phyloP scores from a whole-genome alignment of 306 rosid species.

The Morella rubra region DNA sequence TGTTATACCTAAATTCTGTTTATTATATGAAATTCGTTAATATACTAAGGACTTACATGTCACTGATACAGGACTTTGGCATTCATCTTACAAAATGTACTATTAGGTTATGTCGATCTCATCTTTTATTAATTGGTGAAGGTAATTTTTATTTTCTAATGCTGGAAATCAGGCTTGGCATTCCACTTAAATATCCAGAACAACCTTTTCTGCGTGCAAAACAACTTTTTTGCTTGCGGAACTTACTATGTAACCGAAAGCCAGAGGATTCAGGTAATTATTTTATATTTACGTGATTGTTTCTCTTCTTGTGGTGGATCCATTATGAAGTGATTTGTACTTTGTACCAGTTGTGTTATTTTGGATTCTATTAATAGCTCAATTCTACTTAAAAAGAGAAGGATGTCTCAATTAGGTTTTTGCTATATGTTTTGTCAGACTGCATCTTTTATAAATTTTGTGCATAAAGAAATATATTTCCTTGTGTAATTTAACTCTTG shows the following conservation, averaged over 20 bases:
- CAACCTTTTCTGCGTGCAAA: slow-evolving; percentile 82
- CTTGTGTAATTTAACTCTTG: not conserved
- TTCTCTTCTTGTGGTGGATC: not conserved
- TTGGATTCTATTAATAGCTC: no score
- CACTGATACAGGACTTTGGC: not conserved
- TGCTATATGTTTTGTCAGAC: slow-evolving; percentile 6
- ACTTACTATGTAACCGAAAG: slow-evolving; percentile 76
- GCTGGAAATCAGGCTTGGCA: slow-evolving; percentile 60
- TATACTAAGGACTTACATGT: not conserved
- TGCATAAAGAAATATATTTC: not conserved
- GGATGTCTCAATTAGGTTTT: not conserved
- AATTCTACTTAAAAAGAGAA: not conserved
- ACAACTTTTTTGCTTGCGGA: slow-evolving; percentile 66
- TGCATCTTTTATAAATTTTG: not conserved
- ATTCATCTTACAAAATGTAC: slow-evolving; percentile 4
- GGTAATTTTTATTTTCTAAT: slow-evolving; percentile 22
- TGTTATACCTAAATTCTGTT: slow-evolving; percentile 16
- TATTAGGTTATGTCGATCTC: not conserved
- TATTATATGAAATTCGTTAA: slow-evolving; percentile 3
- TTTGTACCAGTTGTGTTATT: not conserved
- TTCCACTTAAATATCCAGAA: slow-evolving; percentile 63
- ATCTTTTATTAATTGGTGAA: not conserved
- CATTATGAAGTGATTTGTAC: not conserved
- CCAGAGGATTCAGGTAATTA: slow-evolving; percentile 57
- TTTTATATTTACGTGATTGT: slow-evolving; percentile 13